Percentiles rank a stretch among this genome's conserved stretches.
phyloP scores from a whole-genome alignment of 2,329 filamentous ascomycete genomes.

The Colletotrichum falcatum region DNA sequence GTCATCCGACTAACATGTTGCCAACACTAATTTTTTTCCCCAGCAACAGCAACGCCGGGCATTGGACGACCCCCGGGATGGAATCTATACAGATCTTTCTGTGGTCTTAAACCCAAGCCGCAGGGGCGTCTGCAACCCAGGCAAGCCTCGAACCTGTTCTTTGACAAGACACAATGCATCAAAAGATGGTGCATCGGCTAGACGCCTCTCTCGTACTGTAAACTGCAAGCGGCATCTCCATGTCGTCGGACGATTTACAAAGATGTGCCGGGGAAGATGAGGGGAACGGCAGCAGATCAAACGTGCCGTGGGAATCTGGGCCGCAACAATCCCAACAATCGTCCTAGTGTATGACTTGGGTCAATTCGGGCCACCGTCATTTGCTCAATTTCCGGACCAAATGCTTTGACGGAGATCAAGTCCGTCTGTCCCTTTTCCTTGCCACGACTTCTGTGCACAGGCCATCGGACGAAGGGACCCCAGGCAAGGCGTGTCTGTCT shows the following conservation, averaged over 20 bases:
- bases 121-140: constrained; percentile 14
- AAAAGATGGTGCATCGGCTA: neutral
- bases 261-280: neutral
- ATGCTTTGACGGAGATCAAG: neutral
- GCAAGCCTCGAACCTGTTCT: neutral
- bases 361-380: neutral
- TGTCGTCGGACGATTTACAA: constrained; percentile 24
- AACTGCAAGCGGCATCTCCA: neutral
- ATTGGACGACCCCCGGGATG: neutral
- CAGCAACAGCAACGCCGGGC: neutral
- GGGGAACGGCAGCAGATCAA: constrained; percentile 31
- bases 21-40: neutral
- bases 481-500: constrained; percentile 18
- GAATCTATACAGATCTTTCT: neutral
- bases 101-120: neutral
- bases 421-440: neutral
- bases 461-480: constrained; percentile 29
- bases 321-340: neutral
- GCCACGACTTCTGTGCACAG: too few relatives aligned
- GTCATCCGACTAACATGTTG: too few relatives aligned
- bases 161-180: constrained; percentile 8
- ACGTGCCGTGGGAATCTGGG: constrained; percentile 17
- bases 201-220: neutral
- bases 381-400: neutral
- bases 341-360: neutral